Evolutionary conservation across 768 basidiomycete genomes (phyloP).

Genomic region (Tylopilus sp.): DNA sequence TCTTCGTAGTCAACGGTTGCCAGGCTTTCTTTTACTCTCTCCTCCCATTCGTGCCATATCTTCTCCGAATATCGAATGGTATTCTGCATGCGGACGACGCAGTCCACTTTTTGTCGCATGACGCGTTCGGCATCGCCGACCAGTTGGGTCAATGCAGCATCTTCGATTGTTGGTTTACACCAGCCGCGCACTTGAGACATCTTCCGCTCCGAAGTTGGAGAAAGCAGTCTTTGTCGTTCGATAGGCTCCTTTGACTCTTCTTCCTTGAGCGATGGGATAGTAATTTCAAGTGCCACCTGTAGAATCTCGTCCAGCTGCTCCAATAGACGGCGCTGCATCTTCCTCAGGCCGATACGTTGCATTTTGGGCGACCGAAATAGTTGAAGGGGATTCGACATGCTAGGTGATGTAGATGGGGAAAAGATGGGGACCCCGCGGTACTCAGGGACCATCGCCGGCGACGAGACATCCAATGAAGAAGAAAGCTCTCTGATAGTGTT

Average conservation of each 20-base stretch:
- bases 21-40: conserved; percentile 70
- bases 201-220: conserved; percentile 85
- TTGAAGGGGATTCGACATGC: conserved; percentile 71
- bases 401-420: conserved; percentile 66
- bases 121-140: conserved; percentile 85
- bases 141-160: conserved; percentile 78
- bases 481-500: conserved; percentile 81
- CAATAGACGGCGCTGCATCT: conserved; percentile 73
- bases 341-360: conserved; percentile 77
- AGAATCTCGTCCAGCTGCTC: conserved; percentile 88
- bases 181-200: conserved; percentile 81
- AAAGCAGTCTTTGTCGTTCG: conserved; percentile 86
- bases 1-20: conserved; percentile 56
- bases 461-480: conserved; percentile 69
- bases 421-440: conserved; percentile 88
- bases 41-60: conserved; percentile 96
- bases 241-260: conserved; percentile 91
- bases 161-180: conserved; percentile 82
- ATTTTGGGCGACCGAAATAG: conserved; percentile 74
- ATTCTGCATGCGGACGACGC: conserved; percentile 93
- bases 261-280: conserved; percentile 85
- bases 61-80: conserved; percentile 97
- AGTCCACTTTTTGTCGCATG: conserved; percentile 91
- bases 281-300: conserved; percentile 73
- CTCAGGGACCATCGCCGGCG: conserved; percentile 64